Evolutionary conservation across 129 eudicot genomes (phyloP).

Genomic region (Flaveria sonorensis): DNA sequence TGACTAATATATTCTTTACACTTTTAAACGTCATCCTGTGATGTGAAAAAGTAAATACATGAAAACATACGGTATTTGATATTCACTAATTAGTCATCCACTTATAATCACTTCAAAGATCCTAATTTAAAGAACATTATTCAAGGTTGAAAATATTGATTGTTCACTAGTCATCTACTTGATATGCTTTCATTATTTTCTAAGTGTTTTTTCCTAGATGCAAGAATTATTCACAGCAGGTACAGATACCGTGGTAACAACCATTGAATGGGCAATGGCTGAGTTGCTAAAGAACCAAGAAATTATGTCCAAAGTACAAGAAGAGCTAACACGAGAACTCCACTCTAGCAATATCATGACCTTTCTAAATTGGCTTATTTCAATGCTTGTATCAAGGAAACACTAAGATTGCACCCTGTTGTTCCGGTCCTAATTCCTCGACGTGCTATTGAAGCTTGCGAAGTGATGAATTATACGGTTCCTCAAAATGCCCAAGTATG

Average conservation of each 20-base stretch:
- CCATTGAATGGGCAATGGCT: conserved; percentile 34
- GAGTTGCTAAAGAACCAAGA: conserved; percentile 26
- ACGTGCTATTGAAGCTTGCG: conserved; percentile 14
- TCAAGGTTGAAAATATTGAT: too few species aligned
- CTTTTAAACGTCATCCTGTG: too few species aligned
- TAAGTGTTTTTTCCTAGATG: too few species aligned
- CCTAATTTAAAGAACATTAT: too few species aligned
- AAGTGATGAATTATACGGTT: conserved; percentile 35
- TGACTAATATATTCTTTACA: too few species aligned
- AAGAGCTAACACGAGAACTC: conserved; percentile 20
- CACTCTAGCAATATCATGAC: not conserved
- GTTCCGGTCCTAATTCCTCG: conserved; percentile 30
- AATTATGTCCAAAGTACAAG: conserved; percentile 12
- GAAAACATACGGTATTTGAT: too few species aligned
- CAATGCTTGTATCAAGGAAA: conserved; percentile 20
- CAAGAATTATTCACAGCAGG: conserved; percentile 35
- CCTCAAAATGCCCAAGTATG: conserved; percentile 26
- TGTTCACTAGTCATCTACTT: too few species aligned
- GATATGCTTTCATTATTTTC: too few species aligned
- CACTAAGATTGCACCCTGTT: conserved; percentile 28
- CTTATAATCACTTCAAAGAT: too few species aligned
- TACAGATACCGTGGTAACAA: conserved; percentile 29
- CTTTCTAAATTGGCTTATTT: conserved; percentile 17
- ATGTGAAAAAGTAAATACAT: too few species aligned
- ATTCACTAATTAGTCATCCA: too few species aligned